These are phyloP conservation scores for Pseudomassariella vexata DNA, from an alignment of 2,329 filamentous ascomycete species.

Conservation along the genomic window DNA sequence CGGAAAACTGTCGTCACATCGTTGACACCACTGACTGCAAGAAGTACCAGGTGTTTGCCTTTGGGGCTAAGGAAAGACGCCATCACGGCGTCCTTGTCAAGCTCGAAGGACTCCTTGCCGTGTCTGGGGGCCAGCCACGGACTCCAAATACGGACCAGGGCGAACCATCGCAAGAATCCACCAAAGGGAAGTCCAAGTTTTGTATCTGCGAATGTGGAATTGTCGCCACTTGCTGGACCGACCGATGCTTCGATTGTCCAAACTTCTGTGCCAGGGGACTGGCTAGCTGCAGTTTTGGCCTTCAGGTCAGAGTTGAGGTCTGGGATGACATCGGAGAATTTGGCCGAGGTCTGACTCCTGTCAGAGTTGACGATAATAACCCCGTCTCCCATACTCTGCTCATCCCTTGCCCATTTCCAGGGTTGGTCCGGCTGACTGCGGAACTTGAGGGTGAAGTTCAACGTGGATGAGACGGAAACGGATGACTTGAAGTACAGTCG, in stretches of 20 bases:
- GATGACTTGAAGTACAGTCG: slow-evolving; percentile 49
- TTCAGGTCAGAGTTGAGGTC: slow-evolving; percentile 51
- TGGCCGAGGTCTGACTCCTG: slow-evolving; percentile 24
- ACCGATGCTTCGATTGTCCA: slow-evolving; percentile 62
- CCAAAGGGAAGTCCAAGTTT: slow-evolving; percentile 59
- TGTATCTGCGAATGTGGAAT: slow-evolving; percentile 51
- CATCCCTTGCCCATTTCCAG: slow-evolving; percentile 69
- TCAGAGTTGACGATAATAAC: slow-evolving; percentile 45
- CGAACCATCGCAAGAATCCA: slow-evolving; percentile 64
- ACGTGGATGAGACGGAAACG: slow-evolving; percentile 39
- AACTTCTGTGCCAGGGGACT: slow-evolving; percentile 62
- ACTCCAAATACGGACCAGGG: slow-evolving; percentile 70
- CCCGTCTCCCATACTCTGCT: slow-evolving; percentile 59
- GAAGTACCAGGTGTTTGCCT: slow-evolving; percentile 69
- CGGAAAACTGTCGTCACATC: slow-evolving; percentile 66
- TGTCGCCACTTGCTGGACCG: slow-evolving; percentile 47
- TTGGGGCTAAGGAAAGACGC: slow-evolving; percentile 69
- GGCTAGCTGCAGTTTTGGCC: slow-evolving; percentile 51
- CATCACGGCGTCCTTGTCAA: slow-evolving; percentile 74
- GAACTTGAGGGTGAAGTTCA: slow-evolving; percentile 69
- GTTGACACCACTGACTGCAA: slow-evolving; percentile 70
- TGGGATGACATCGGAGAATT: slow-evolving; percentile 50
- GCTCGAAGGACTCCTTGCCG: slow-evolving; percentile 58
- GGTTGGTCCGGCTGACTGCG: slow-evolving; percentile 41
- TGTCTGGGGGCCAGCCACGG: slow-evolving; percentile 90